A percentile compares a stretch with the other conserved stretches of the same genome.
phyloP scores from a whole-genome alignment of 805 yeast genomes.

The Candida coleopterorum region DNA sequence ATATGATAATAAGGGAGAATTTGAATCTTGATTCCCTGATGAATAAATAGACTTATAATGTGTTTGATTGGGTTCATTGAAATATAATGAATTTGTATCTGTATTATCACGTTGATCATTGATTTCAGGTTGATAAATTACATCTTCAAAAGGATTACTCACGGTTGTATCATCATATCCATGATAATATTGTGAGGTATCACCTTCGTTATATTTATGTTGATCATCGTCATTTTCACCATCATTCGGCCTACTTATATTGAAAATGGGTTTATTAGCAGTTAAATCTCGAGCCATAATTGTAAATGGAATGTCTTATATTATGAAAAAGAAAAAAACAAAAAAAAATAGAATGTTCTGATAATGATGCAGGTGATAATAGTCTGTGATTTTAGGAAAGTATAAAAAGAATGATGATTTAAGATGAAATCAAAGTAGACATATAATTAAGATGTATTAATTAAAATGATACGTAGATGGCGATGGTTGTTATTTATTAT shows the following conservation, averaged over 20 bases:
- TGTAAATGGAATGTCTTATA: too few relatives aligned
- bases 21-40: neutral
- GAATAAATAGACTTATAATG: too few relatives aligned
- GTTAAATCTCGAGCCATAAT: conserved; percentile 14
- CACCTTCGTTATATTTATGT: neutral
- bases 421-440: too few relatives aligned
- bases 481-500: too few relatives aligned
- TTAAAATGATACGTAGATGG: too few relatives aligned
- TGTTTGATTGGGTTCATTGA: too few relatives aligned
- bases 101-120: neutral
- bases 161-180: neutral
- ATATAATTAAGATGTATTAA: too few relatives aligned
- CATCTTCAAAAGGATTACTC: neutral
- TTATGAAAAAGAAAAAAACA: too few relatives aligned
- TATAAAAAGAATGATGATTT: too few relatives aligned
- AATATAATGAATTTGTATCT: neutral
- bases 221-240: neutral
- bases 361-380: too few relatives aligned
- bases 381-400: too few relatives aligned
- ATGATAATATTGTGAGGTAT: neutral
- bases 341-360: too few relatives aligned
- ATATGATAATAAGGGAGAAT: neutral
- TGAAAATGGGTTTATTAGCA: conserved; percentile 17
- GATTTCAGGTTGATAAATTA: neutral
- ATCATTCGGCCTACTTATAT: neutral